Base-by-base conservation (phyloP, 768 basidiomycete genomes). In the Termitomyces sp. region DNA sequence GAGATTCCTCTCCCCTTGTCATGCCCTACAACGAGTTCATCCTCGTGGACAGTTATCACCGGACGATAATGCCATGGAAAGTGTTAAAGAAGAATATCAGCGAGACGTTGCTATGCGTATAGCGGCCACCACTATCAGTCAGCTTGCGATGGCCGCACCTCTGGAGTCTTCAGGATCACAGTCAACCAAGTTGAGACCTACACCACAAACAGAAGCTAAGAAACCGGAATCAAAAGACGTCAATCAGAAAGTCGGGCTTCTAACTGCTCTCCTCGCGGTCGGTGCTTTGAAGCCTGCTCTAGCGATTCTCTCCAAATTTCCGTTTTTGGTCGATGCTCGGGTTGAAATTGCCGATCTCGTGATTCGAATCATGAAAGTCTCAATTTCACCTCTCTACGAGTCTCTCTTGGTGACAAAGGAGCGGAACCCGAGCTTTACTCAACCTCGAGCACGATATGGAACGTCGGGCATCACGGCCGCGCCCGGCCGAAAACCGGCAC, bases 301-400 rank as follows among this genome's bases (percentile, higher is more conserved):
- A 53, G 83, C 85, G 32, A 83, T 98, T 60, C 72, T 98, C 67
- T 82, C 88, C 48, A 86, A 86, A 66, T 94, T 85, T 69, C 90
- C 90, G 5, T 94, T 92, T 88, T 72, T 97, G 47, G 84, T 89
- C 20, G 87, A 92, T 61, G 84, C 86, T 35, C 82, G 89, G 57
- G 83, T 87, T 0, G 89, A 94, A 63, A 77, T 98, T 51, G 90
- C 94, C 8, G 95, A 98, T 69, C 75, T 98, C 46, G 77, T 97
- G 62, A 76, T 97, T 32, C 88, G 92, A 33, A 73, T 90, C 22
- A 70, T 94, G 61, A 82, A 83, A 62, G 73, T 81, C 58, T 88
- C 92, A 0, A 74, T 97, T 13, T 72, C 82, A 1, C 80, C 84
- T 1, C 72, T 96, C 5, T 95, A 93, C 65, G 80, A 82, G 18